A percentile compares a stretch with the other conserved stretches of the same genome.
phyloP scores from a whole-genome alignment of 371 early-diverging fungal species.

The Paraphysoderma sedebokerense region DNA sequence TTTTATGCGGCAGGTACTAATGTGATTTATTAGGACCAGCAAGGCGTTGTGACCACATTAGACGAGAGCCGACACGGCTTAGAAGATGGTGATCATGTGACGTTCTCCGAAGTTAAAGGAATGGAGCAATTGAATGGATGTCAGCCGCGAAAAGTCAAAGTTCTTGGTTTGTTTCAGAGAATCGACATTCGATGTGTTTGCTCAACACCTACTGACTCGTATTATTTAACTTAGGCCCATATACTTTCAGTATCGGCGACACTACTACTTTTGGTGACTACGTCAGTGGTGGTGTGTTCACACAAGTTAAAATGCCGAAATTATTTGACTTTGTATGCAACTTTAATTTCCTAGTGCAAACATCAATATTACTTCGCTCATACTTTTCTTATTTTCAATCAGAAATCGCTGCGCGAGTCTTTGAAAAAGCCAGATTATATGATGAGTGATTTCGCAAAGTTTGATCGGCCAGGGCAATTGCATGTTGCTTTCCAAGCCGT shows the following conservation, averaged over 20 bases:
- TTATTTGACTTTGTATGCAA: slow-evolving; percentile 53
- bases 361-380: too few species aligned
- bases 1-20: too few species aligned
- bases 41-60: slow-evolving; percentile 86
- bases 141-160: slow-evolving; percentile 67
- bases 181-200: too few species aligned
- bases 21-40: slow-evolving; percentile 35
- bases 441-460: slow-evolving; percentile 90
- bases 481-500: slow-evolving; percentile 90
- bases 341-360: not conserved
- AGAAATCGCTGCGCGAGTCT: slow-evolving; percentile 55
- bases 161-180: slow-evolving; percentile 26
- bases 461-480: slow-evolving; percentile 80
- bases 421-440: slow-evolving; percentile 69
- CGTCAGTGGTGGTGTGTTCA: slow-evolving; percentile 72
- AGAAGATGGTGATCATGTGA: slow-evolving; percentile 91
- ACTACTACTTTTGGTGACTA: slow-evolving; percentile 55
- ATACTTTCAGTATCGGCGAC: slow-evolving; percentile 89
- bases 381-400: not conserved
- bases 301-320: slow-evolving; percentile 85
- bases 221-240: slow-evolving; percentile 41
- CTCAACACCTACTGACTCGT: not conserved
- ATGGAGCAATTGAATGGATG: slow-evolving; percentile 74
- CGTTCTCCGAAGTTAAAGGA: slow-evolving; percentile 83
- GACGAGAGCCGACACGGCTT: slow-evolving; percentile 93